phyloP scores from a whole-genome alignment of 2,329 filamentous ascomycete genomes.

The Bipolaris victoriae region DNA sequence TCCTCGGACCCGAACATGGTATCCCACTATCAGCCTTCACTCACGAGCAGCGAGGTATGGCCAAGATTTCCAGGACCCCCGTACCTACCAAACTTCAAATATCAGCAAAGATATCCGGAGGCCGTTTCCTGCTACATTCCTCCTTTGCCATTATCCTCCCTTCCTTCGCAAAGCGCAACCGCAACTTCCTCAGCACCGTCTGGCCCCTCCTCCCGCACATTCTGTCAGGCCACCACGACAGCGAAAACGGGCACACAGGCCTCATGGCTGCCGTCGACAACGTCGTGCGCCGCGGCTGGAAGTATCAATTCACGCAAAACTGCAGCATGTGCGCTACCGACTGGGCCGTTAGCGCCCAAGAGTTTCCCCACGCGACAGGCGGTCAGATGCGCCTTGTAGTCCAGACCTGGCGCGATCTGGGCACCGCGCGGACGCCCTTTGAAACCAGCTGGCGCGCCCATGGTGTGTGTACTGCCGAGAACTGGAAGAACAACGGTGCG shows the following conservation, averaged over 20 bases:
- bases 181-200: conserved; percentile 21
- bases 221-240: conserved; percentile 34
- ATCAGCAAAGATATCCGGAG: conserved; percentile 23
- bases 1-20: conserved; percentile 32
- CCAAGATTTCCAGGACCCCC: conserved; percentile 23
- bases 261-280: conserved; percentile 31
- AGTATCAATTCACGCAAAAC: conserved; percentile 22
- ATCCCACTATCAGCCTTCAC: conserved; percentile 28
- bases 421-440: conserved; percentile 32
- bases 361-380: conserved; percentile 15
- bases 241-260: conserved; percentile 29
- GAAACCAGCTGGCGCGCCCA: conserved; percentile 37
- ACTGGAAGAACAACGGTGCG: not conserved
- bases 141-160: conserved; percentile 27
- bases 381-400: conserved; percentile 25
- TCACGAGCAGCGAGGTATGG: conserved; percentile 12
- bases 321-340: conserved; percentile 38
- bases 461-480: conserved; percentile 20
- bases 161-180: conserved; percentile 11
- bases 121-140: conserved; percentile 29
- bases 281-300: conserved; percentile 25
- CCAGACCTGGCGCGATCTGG: conserved; percentile 37
- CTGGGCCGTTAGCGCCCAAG: conserved; percentile 23
- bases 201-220: conserved; percentile 34
- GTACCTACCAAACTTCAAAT: conserved; percentile 18